Percentiles rank a stretch among this genome's conserved stretches.
Evolutionary conservation across 2,329 filamentous ascomycete genomes (phyloP).

Genomic region (Aspergillus aculeatinus): DNA sequence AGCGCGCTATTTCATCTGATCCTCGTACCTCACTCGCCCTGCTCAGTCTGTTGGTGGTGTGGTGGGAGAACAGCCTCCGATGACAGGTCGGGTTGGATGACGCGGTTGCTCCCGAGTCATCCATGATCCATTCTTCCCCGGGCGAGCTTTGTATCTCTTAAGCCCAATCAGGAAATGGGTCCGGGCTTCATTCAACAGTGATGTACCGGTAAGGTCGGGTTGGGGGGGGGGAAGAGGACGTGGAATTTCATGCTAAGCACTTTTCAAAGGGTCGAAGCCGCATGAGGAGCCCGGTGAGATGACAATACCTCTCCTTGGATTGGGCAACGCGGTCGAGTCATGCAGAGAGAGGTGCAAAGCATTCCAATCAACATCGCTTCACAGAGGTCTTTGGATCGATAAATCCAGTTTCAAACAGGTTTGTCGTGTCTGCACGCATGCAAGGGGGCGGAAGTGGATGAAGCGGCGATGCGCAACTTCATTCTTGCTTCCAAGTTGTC

Average conservation of each 20-base stretch:
- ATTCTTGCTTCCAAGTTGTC: background rate
- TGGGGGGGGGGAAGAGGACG: background rate
- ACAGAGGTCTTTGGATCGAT: background rate
- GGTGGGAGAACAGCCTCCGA: background rate
- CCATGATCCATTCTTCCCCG: background rate
- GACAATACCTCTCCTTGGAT: background rate
- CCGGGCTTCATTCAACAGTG: background rate
- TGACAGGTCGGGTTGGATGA: background rate
- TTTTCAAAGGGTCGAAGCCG: background rate
- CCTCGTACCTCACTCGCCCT: background rate
- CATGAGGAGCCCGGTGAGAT: background rate
- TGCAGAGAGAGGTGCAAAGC: background rate
- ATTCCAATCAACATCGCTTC: background rate
- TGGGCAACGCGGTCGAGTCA: background rate
- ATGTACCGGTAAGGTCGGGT: background rate
- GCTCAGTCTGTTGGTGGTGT: background rate
- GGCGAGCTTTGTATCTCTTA: background rate
- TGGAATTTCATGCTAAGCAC: background rate
- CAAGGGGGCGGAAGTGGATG: constrained; percentile 5
- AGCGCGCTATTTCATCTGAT: background rate
- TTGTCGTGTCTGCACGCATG: background rate
- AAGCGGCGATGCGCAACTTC: constrained; percentile 1
- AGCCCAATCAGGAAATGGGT: constrained; percentile 10
- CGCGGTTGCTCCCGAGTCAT: constrained; percentile 8
- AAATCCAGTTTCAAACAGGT: background rate